Evolutionary conservation across 768 basidiomycete species (phyloP), one percentile per base, ranked within the genome.

Genomic region (Strobilomyces echinocephalus): DNA sequence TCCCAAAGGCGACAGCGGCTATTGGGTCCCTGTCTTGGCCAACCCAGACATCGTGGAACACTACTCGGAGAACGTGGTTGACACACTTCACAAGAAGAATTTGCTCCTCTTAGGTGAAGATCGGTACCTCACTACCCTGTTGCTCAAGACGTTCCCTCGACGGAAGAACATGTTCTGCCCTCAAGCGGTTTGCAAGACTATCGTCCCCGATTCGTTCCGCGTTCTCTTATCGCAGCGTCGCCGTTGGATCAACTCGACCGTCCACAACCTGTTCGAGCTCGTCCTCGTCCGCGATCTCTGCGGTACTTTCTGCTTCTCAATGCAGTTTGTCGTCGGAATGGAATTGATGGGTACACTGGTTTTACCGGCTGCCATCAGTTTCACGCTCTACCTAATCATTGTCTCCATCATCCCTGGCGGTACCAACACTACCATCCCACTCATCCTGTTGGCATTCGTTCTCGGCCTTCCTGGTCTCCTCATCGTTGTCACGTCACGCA

Each of bases 291-390:
- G 95, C 21, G 97, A 99, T 70, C 83, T 98, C n/a, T 99, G 95
- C 61, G 97, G 97, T 44, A 97, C 95, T 3, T 99, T 98, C 85
- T 99, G 97, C 76, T 98, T 99, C 82, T 95, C 92, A 11, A 97
- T 97, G 95, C 95, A 97, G 76, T 97, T 97, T 66, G 93, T 97
- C 60, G 92, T 95, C 34, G 94, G 88, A 68, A 99, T 99, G 95
- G 97, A 99, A 68, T 77, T 99, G 58, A 84, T 90, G 56, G 95
- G 95, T 67, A 98, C 97, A 3, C 80, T 99, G 57, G 95, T 98
- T 28, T 78, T 98, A 21, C 97, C 97, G 20, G 97, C 95, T 38
- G 95, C 97, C 57, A 98, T 98, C 74, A 83, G 91, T 36, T 98
- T 99, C 79, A 98, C 97, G 1, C 71, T 95, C 48, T 97, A 95